Evolutionary conservation across 2,329 filamentous ascomycete species (phyloP).

Genomic region (Camptophora hylomeconis): DNA sequence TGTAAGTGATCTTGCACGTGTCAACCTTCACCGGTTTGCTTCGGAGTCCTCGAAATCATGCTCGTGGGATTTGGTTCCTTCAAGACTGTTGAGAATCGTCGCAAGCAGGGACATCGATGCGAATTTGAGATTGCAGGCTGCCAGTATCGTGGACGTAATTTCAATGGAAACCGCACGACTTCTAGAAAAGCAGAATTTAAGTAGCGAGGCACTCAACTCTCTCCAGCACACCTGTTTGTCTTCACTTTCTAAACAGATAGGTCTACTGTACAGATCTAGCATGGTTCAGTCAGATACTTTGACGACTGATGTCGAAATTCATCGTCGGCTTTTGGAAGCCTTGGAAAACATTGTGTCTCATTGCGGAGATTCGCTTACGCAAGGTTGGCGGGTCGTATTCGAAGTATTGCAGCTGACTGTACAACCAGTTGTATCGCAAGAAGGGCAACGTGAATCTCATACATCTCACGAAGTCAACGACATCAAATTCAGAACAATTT

Average conservation of each 20-base stretch:
- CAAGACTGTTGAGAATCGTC: constrained; percentile 37
- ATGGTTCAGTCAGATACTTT: too few species aligned
- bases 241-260: neutral
- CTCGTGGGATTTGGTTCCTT: constrained; percentile 61
- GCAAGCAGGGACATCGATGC: constrained; percentile 25
- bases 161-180: constrained; percentile 31
- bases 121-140: constrained; percentile 37
- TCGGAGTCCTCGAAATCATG: constrained; percentile 52
- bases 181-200: too few species aligned
- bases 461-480: constrained; percentile 17
- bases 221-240: too few species aligned
- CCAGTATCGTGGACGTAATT: constrained; percentile 44
- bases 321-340: constrained; percentile 65
- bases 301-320: too few species aligned
- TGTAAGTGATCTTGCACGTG: constrained; percentile 56
- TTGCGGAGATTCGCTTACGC: constrained; percentile 53
- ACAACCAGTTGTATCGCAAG: too few species aligned
- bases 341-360: constrained; percentile 74
- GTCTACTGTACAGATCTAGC: too few species aligned
- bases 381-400: constrained; percentile 75
- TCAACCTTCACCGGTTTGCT: constrained; percentile 64
- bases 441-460: too few species aligned
- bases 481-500: constrained; percentile 46
- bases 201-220: too few species aligned
- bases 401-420: constrained; percentile 78